Conservation (phyloP, 805 yeast species). For the Monosporozyma yasuniensis region DNA sequence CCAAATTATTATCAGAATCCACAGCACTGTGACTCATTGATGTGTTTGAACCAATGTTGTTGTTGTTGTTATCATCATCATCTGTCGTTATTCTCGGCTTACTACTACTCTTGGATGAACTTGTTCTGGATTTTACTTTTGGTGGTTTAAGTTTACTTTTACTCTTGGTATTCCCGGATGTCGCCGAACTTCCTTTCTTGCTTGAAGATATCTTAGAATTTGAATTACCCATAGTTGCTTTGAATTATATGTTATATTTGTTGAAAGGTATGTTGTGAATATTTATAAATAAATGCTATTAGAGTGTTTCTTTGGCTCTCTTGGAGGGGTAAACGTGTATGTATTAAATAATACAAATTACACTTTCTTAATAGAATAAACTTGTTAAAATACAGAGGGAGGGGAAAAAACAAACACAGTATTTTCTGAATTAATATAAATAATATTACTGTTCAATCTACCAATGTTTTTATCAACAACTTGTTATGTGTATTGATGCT, state of each 20-base stretch:
- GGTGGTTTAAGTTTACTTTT: not conserved
- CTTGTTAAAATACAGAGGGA: not conserved
- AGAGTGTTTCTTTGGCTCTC: not conserved
- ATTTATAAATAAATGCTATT: not conserved
- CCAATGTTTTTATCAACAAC: not conserved
- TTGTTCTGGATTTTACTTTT: not conserved
- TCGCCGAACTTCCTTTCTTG: not conserved
- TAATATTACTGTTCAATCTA: not conserved
- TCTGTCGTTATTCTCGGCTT: not conserved
- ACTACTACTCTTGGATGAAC: not conserved
- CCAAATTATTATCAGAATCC: not conserved
- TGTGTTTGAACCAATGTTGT: too few species aligned
- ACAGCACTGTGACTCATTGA: not conserved
- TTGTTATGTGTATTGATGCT: not conserved
- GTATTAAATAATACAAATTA: not conserved
- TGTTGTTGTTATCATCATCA: not conserved
- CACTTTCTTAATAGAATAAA: not conserved
- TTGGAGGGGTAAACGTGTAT: not conserved
- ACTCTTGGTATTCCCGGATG: constrained; percentile 1
- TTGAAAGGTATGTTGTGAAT: not conserved
- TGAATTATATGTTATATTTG: not conserved
- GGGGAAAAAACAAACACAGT: not conserved
- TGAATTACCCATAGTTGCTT: constrained; percentile 39
- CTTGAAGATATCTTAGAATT: constrained; percentile 30
- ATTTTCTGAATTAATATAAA: not conserved